Conservation (phyloP, 2,329 filamentous ascomycete genomes). For the Fusarium fracticaudum region DNA sequence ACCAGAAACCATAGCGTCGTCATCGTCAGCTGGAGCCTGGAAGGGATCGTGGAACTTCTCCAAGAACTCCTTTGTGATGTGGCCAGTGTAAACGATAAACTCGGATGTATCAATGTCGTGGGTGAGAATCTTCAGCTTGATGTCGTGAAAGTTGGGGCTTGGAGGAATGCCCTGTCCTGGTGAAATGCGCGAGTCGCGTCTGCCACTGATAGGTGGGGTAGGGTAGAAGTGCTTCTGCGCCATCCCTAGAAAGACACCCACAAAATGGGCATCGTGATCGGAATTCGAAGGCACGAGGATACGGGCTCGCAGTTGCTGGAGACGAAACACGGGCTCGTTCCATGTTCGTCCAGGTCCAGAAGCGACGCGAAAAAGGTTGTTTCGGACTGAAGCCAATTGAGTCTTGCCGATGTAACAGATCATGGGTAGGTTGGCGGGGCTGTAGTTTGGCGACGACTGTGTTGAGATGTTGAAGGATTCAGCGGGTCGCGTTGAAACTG, state of each 20-base stretch:
- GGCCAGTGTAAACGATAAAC: constrained; percentile 64
- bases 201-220: constrained; percentile 25
- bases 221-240: constrained; percentile 65
- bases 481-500: constrained; percentile 50
- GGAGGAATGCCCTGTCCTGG: constrained; percentile 27
- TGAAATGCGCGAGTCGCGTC: constrained; percentile 43
- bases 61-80: constrained; percentile 60
- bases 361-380: constrained; percentile 57
- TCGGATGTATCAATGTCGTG: constrained; percentile 59
- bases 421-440: constrained; percentile 46
- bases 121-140: constrained; percentile 61
- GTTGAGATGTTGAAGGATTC: constrained; percentile 44
- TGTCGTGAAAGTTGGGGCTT: constrained; percentile 54
- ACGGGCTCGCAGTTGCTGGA: constrained; percentile 60
- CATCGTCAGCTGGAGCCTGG: constrained; percentile 46
- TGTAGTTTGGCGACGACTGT: constrained; percentile 36
- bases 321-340: constrained; percentile 59
- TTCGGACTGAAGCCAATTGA: constrained; percentile 57
- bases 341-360: constrained; percentile 50
- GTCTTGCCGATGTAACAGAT: constrained; percentile 59
- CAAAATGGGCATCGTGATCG: constrained; percentile 63
- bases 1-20: constrained; percentile 44
- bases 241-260: constrained; percentile 64
- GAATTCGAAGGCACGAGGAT: constrained; percentile 57
- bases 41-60: constrained; percentile 60